Conservation (phyloP, 177 flowering plant genomes). For the Vitis hybrid region DNA sequence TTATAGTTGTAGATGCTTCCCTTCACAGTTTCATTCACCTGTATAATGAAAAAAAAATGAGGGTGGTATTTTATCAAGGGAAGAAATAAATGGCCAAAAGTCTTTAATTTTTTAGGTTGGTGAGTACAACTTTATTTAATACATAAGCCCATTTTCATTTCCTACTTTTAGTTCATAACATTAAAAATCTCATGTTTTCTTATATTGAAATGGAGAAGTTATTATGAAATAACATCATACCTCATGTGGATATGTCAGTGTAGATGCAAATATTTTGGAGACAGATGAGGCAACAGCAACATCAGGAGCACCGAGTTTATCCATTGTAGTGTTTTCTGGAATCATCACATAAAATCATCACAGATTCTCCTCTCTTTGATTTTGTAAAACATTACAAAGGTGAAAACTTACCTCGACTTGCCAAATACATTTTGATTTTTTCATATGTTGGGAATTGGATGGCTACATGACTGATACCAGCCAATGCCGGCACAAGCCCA, state of each 20-base stretch:
- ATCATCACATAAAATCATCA: conserved; percentile 12
- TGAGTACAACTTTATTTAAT: not conserved
- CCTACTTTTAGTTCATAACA: too few relatives aligned
- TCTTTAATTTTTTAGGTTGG: not conserved
- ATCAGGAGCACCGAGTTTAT: conserved; percentile 75
- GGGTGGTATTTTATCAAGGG: not conserved
- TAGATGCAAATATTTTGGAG: conserved; percentile 89
- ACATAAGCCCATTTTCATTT: too few relatives aligned
- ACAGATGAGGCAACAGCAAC: conserved; percentile 96
- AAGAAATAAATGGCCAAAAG: too few relatives aligned
- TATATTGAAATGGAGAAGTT: not conserved
- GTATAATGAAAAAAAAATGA: too few relatives aligned
- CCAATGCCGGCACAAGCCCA: conserved; percentile 97
- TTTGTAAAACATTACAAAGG: not conserved
- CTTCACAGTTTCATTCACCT: too few relatives aligned
- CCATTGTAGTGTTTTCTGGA: conserved; percentile 71
- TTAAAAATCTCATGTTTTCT: too few relatives aligned
- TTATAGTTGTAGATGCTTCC: not conserved
- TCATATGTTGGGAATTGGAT: conserved; percentile 98
- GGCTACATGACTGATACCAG: conserved; percentile 97
- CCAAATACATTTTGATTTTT: conserved; percentile 82
- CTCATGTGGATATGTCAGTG: conserved; percentile 99
- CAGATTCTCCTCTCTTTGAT: not conserved
- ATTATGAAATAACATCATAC: conserved; percentile 33
- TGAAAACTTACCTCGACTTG: conserved; percentile 49